Evolutionary conservation across 2,329 filamentous ascomycete species (phyloP), one percentile per base, ranked within the genome.

Genomic region (Xylariaceae sp.): DNA sequence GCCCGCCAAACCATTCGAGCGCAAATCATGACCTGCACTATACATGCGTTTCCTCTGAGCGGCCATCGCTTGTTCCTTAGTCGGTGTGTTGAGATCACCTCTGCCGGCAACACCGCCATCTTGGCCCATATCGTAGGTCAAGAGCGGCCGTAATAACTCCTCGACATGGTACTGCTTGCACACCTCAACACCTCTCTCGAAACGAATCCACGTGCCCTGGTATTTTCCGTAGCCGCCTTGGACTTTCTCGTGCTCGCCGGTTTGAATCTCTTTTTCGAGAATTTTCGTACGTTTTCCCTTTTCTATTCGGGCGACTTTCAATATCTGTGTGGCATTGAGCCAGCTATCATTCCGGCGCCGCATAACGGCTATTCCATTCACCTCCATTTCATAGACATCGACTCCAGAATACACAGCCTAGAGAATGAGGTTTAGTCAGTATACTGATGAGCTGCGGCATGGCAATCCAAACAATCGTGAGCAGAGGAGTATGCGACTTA

Each of bases 221-320:
- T 99, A 99, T 78, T 97, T 97, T 65, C 94, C 94, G 71, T 99
- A 99, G 4, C 94, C 94, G 39, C 94, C 94, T 73, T 99, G 94
- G 2, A 99, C 93, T 75, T 99, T 99, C 74, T 99, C 94, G 74
- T 99, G 93, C 71, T 96, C 90, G 70, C 94, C 94, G 0, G 89
- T 94, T 64, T 96, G 85, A 60, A 99, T 96, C 75, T 99, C 94
- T 76, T 97, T 97, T 73, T 99, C 94, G 55, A 99, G 81, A 6
- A 97, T 95, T 75, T 97, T 97, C 60, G 94, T 97, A 67, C 94
- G 88, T 76, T 96, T 95, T 61, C 93, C 94, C 77, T 99, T 99
- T 72, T 97, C 93, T 62, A 99, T 92, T 54, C 92, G 92, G 42
- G 94, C 94, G 42, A 97, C 92, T 72, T 99, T 99, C 65, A 99